Evolutionary conservation across 257 asterid genomes (phyloP), one percentile per base, ranked within the genome.

Genomic region (Lycium ferocissimum): DNA sequence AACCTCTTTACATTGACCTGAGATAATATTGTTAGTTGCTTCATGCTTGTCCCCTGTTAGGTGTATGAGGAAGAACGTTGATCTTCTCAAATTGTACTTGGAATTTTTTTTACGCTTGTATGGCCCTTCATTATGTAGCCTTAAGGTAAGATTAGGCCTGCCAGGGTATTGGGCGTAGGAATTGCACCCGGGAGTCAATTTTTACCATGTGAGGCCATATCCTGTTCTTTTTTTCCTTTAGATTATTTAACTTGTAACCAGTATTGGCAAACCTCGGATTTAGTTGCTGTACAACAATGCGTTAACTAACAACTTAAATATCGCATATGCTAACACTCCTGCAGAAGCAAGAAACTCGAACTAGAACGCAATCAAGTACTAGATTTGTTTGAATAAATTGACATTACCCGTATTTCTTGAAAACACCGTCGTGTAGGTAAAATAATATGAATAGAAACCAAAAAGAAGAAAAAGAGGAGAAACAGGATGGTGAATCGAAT

Each of bases 11-110:
- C 49, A 26, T 78, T 54, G 11, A 54, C 53, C 82, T 78, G 49
- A 78, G 65, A 78, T 22, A 26, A 65, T 53, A 51, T 75, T 76
- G 62, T 22, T 76, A 15, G 61, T 53, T 54, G 65, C 5, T 53
- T 53, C 66, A 78, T 78, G 82, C 65, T 76, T 76, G 49, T 26
- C 9, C 47, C 54, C 14, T 38, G 76, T 70, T 38, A 69, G 40
- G 2, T 51, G 51, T 70, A 17, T 17, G 78, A 8, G 53, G 53
- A 37, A 38, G 33, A 70, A 38, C 3, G 15, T 70, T 40, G 15
- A 40, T 70, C 56, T 69, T 69, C 14, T 69, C 78, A 70, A 17
- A 70, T 70, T 38, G 9, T 70, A 15, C 53, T 17, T 37, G 76
- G 37, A 69, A 6, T 67, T 14, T 17, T 37, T 37, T 37, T 67